Percentiles rank a stretch among this genome's conserved stretches.
Conservation (phyloP, 1,284 basidiomycete genomes). For the Sanghuangporus weigelae region DNA sequence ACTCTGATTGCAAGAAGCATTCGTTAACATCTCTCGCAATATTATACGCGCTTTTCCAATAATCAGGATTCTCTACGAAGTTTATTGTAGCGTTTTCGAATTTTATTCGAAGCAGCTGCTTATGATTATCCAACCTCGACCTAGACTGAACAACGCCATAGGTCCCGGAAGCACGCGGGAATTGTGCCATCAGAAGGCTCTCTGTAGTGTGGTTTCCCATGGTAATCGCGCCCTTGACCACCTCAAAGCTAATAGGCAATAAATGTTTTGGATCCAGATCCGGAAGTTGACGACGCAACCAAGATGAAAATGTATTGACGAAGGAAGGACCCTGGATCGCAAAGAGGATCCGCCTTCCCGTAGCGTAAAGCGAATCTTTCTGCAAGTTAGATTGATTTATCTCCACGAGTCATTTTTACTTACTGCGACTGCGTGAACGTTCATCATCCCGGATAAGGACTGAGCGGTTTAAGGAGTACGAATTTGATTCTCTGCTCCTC, state of each 20-base stretch:
- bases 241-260: slow-evolving; percentile 73
- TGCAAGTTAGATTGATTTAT: neutral
- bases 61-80: slow-evolving; percentile 74
- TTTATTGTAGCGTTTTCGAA: slow-evolving; percentile 64
- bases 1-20: slow-evolving; percentile 50
- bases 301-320: slow-evolving; percentile 40
- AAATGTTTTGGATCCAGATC: slow-evolving; percentile 72
- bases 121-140: slow-evolving; percentile 77
- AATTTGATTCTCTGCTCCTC: slow-evolving; percentile 10
- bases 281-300: slow-evolving; percentile 58
- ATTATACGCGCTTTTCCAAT: slow-evolving; percentile 56
- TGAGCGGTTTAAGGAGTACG: neutral
- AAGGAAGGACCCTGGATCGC: slow-evolving; percentile 37
- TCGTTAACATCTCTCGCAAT: slow-evolving; percentile 62
- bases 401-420: neutral
- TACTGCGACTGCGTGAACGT: neutral
- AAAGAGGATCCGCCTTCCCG: slow-evolving; percentile 28
- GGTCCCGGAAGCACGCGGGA: slow-evolving; percentile 66
- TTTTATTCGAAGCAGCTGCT: slow-evolving; percentile 66
- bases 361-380: slow-evolving; percentile 21
- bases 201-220: slow-evolving; percentile 83
- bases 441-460: neutral
- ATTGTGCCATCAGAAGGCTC: slow-evolving; percentile 74
- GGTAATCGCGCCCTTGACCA: slow-evolving; percentile 71
- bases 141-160: slow-evolving; percentile 74